A percentile compares a stretch with the other conserved stretches of the same genome.
Conservation (phyloP, 1,284 basidiomycete genomes). For the Phlebopus sp. region DNA sequence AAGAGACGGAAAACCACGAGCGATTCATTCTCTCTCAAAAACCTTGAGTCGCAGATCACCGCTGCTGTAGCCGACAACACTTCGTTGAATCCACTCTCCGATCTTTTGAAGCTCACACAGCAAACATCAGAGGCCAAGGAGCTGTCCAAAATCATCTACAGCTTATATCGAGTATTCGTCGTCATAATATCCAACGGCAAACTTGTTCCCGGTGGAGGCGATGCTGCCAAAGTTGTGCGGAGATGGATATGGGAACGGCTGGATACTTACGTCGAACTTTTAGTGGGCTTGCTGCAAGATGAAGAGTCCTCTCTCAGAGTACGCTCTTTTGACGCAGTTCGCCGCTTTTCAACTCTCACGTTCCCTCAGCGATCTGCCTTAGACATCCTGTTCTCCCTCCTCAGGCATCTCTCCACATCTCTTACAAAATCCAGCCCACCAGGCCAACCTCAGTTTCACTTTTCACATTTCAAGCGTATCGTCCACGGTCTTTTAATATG, state of each 20-base stretch:
- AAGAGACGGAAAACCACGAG: slow-evolving; percentile 53
- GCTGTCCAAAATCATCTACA: slow-evolving; percentile 77
- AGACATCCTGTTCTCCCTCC: slow-evolving; percentile 77
- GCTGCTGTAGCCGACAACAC: slow-evolving; percentile 47
- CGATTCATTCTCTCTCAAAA: slow-evolving; percentile 35
- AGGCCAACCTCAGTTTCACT: slow-evolving; percentile 62
- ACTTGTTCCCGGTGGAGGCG: slow-evolving; percentile 46
- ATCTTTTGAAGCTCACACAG: slow-evolving; percentile 63
- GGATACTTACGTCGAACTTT: slow-evolving; percentile 62
- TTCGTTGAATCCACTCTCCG: slow-evolving; percentile 78
- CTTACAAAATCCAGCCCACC: slow-evolving; percentile 42
- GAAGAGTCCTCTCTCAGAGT: slow-evolving; percentile 65
- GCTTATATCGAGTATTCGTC: slow-evolving; percentile 80
- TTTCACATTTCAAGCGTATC: slow-evolving; percentile 66
- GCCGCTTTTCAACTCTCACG: slow-evolving; percentile 4
- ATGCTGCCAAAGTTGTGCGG: slow-evolving; percentile 64
- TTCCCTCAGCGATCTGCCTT: slow-evolving; percentile 63
- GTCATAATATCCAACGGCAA: slow-evolving; percentile 59
- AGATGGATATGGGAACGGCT: slow-evolving; percentile 75
- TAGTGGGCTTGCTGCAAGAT: slow-evolving; percentile 72
- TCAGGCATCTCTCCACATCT: slow-evolving; percentile 72
- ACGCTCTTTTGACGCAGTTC: slow-evolving; percentile 20
- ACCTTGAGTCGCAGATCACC: slow-evolving; percentile 52
- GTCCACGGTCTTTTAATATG: slow-evolving; percentile 60
- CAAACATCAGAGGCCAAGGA: slow-evolving; percentile 46